These are phyloP conservation scores for Cicer yamashitae DNA, from an alignment of 306 rosid species.

Conservation along the genomic window DNA sequence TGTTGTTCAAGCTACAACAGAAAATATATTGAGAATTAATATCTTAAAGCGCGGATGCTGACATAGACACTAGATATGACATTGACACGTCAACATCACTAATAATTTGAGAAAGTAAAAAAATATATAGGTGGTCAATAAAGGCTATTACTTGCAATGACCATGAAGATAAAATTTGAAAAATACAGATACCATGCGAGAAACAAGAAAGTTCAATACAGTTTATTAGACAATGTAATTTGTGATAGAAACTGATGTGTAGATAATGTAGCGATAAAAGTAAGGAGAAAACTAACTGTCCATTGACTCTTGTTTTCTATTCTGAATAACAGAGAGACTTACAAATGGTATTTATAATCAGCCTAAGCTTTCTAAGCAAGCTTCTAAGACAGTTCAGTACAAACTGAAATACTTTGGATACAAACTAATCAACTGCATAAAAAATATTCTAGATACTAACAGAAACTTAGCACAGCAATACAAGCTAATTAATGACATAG, in stretches of 20 bases:
- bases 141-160: constrained; percentile 5
- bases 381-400: background rate
- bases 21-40: constrained; percentile 29
- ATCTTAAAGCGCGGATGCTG: background rate
- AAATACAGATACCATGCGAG: background rate
- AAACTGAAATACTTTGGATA: background rate
- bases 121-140: background rate
- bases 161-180: background rate
- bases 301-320: background rate
- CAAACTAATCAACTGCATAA: background rate
- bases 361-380: background rate
- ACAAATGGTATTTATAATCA: background rate
- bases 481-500: background rate
- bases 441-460: background rate
- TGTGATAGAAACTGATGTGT: constrained; percentile 10
- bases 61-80: no score
- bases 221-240: background rate
- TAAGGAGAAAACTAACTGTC: background rate
- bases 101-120: background rate
- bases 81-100: no score
- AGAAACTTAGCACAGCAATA: background rate
- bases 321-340: background rate
- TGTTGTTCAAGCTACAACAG: constrained; percentile 65
- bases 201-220: constrained; percentile 20
- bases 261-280: background rate